Evolutionary conservation across 306 rosid species (phyloP), one percentile per base, ranked within the genome.

Genomic region (Castanea sativa): DNA sequence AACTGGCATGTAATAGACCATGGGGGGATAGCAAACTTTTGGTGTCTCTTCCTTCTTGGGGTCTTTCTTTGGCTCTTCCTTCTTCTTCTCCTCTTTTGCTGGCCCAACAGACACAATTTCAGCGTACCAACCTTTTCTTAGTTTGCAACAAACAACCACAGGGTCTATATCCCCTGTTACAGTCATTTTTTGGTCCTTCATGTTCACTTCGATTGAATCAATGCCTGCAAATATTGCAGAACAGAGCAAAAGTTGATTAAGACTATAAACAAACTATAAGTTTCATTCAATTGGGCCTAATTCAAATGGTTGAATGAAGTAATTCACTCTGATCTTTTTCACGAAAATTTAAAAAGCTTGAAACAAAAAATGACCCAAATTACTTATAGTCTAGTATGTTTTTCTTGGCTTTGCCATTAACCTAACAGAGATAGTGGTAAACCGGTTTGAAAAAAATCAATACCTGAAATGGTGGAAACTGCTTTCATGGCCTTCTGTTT

Each of bases 51-150:
- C 7, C 79, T 88, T 87, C 38, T 76, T 83, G 0, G 76, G 82
- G 2, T 35, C 86, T 49, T 83, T 75, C 78, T 90, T 87, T 7
- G 59, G 80, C 0, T 73, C 92, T 0, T 86, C 81, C 27, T 86
- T 84, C 77, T 87, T 87, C 82, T 92, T 90, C 35, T 87, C 93
- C 88, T 90, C 95, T 68, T 92, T 94, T 11, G 95, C 95, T 1
- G 97, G 99, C 65, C 99, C 97, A 27, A 94, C 91, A 1, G 91
- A 79, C 71, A 92, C 1, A 8, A 94, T 92, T 6, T 94, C 95
- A 5, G 92, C 27, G 77, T 23, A 63, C 97, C 97, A 94, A 52
- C 53, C 15, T 78, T 92, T 94, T 77, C 95, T 81, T n/a, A 92
- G 29, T 57, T 92, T 94, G 70, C 70, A 82, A 6, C 85, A 95